Base-by-base conservation (phyloP, 106 monocot species). In the Apostasia ramifera region DNA sequence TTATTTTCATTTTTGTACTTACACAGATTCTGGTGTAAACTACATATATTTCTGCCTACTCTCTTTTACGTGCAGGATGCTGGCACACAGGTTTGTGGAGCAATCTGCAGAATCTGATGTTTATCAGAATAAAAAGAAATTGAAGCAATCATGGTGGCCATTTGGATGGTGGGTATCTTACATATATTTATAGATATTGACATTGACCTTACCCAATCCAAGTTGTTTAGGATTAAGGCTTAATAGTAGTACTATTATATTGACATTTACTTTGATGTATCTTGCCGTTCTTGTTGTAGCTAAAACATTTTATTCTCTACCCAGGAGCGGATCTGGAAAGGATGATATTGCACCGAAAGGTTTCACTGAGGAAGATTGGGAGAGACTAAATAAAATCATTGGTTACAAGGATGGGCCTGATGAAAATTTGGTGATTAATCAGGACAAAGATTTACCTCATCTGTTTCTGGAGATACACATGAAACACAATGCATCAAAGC, bases 401-500 rank as follows among this genome's bases (percentile, higher is more conserved):
- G 98, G 98, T 42, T 98, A 93, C 46, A 93, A 98, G 79, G 98
- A 98, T 64, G 83, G 71, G 54, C 78, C 86, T 70, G 79, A 88
- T 45, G 76, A 84, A 57, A 63, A 85, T 48, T 43, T 81, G 2
- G 53, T 68, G 57, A 76, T 59, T 60, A 66, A 6, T 41, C 71
- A 85, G 63, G 90, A 85, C 41, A 79, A 69, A 15, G 69, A 85
- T 73, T 48, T 81, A 42, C 83, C 93, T 73, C 90, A 85, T 39
- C 79, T 88, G 56, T 75, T 76, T 70, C 76, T 98, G 63, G 87
- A 98, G 83, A 73, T 98, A 45, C 80, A 81, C 77, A 93, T 98
- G 98, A 87, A 85, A 59, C 92, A 93, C 72, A 98, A 90, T 90
- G 89, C 98, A 71, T 87, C 98, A 41, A 93, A 76, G 73, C 89